Percentiles rank a stretch among this genome's conserved stretches.
Conservation (phyloP, 495 filamentous ascomycete species). For the Aspergillus sparsus region DNA sequence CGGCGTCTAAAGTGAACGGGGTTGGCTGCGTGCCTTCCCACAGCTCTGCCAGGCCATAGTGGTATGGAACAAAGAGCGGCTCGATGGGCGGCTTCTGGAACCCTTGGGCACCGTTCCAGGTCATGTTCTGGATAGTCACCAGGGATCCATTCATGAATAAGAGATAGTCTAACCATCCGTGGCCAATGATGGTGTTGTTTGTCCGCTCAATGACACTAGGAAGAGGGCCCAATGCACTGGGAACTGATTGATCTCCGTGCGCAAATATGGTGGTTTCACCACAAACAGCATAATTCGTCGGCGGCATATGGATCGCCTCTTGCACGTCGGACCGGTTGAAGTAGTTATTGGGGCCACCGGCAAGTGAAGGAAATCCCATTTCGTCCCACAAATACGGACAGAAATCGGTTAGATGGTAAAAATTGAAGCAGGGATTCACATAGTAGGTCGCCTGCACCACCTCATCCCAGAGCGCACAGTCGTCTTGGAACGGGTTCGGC, state of each 20-base stretch:
- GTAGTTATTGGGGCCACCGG: constrained; percentile 61
- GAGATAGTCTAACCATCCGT: constrained; percentile 59
- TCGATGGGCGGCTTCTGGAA: constrained; percentile 60
- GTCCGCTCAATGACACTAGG: constrained; percentile 72
- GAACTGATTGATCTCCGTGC: constrained; percentile 48
- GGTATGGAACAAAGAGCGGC: constrained; percentile 67
- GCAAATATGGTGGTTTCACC: constrained; percentile 55
- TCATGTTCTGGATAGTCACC: constrained; percentile 81
- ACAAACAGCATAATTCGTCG: constrained; percentile 64
- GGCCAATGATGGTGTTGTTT: constrained; percentile 67
- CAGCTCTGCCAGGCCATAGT: constrained; percentile 42
- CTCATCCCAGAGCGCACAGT: constrained; percentile 60
- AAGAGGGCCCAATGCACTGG: constrained; percentile 53
- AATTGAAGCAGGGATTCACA: constrained; percentile 79
- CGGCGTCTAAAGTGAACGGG: constrained; percentile 35
- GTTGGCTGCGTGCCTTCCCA: constrained; percentile 14
- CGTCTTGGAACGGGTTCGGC: constrained; percentile 28
- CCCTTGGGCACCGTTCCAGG: constrained; percentile 71
- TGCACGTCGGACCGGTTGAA: constrained; percentile 80
- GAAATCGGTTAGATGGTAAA: constrained; percentile 72
- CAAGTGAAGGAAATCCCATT: constrained; percentile 70
- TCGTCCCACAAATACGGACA: constrained; percentile 74
- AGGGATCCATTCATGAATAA: constrained; percentile 68
- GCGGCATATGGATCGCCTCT: constrained; percentile 68
- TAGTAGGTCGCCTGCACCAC: constrained; percentile 55